Base-by-base conservation (phyloP, 2,329 filamentous ascomycete species). In the Calonectria naviculata region DNA sequence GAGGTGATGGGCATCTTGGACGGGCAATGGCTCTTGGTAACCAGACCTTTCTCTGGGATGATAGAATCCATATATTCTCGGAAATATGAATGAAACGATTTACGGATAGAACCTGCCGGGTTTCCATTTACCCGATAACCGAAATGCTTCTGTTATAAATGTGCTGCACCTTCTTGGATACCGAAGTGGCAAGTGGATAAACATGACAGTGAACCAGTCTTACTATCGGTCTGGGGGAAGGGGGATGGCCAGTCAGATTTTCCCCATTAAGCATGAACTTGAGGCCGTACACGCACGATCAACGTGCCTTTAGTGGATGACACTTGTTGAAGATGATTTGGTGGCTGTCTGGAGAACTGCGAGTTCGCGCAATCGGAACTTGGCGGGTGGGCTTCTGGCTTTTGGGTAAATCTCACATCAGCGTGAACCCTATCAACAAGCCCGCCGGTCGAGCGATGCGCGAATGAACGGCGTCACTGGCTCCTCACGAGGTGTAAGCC, bases 1-100 rank as follows among this genome's bases (percentile, higher is more conserved):
- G 26, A 62, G 64, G 47, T 46, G 46, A 66, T 38, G 63, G 63
- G 42, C 28, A 62, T 44, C 62, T 65, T 65, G 41, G 38, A 41
- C 47, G 67, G 54, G 12, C 62, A 61, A 38, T 54, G 67, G 44
- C 49, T 69, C 24, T 49, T 21, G 24, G 60, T 31, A 49, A 34
- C 29, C 61, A 60, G 21, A 38, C 52, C 52, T 52, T 34, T 34
- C 52, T 52, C 31, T 46, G 28, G 34, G 46, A 41, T 65, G 52
- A 63, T 70, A 70, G 63, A 70, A 62, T 47, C 52, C 54, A 47
- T 44, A 31, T 56, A 54, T 61, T 52, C 38, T 64, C 46, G 26
- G 38, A 65, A 62, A 58, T 46, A 65, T 56, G 31, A 61, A 19
- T 54, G 54, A 49, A 54, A 65, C 15, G 56, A 62, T 58, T 58